phyloP scores from a whole-genome alignment of 331 rosid genomes.

The Quercus lobata region DNA sequence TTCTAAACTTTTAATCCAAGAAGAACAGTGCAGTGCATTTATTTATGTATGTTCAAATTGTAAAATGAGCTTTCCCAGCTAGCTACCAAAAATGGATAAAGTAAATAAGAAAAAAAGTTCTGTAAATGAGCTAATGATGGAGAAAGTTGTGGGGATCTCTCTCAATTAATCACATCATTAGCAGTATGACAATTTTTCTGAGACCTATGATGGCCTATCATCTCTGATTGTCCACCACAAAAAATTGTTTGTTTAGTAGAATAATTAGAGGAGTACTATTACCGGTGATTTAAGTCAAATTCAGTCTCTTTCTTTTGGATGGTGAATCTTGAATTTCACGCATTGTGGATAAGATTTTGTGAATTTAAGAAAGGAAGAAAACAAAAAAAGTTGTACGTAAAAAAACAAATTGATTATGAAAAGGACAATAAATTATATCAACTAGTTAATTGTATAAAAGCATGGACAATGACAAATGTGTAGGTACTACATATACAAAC shows the following conservation, averaged over 20 bases:
- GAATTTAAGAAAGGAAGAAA: background rate
- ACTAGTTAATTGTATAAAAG: too few relatives aligned
- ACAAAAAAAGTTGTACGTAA: background rate
- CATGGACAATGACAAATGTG: too few relatives aligned
- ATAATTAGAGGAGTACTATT: background rate
- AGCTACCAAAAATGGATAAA: background rate
- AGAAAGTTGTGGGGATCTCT: background rate
- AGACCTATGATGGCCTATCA: background rate
- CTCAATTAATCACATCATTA: background rate
- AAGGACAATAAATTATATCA: too few relatives aligned
- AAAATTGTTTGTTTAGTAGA: background rate
- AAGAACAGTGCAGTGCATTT: too few relatives aligned
- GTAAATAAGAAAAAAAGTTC: too few relatives aligned
- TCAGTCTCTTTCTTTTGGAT: background rate
- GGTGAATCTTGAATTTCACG: background rate
- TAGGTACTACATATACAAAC: too few relatives aligned
- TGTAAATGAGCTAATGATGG: background rate
- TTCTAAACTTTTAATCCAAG: too few relatives aligned
- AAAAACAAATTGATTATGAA: background rate
- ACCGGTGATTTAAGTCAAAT: background rate
- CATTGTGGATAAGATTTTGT: too few relatives aligned
- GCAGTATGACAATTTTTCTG: background rate
- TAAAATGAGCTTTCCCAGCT: too few relatives aligned
- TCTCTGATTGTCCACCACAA: background rate
- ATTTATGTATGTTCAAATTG: too few relatives aligned